Base-by-base conservation (phyloP, 2,329 filamentous ascomycete genomes). In the Pseudogymnoascus sp. region DNA sequence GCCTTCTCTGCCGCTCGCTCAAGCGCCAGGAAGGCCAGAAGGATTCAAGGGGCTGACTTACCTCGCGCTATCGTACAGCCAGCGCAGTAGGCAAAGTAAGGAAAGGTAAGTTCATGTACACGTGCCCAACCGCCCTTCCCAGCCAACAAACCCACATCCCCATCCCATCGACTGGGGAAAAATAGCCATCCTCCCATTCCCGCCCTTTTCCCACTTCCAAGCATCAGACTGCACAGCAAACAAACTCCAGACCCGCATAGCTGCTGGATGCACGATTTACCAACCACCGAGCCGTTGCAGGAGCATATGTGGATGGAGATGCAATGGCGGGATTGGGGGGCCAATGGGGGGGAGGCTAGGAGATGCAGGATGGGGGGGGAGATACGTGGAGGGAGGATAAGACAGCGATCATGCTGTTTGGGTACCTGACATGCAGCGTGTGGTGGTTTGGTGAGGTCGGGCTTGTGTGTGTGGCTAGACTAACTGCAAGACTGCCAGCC, bases 301-400 rank as follows among this genome's bases (percentile, higher is more conserved):
- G 10, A 45, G 11, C 31, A 21, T 45, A 21, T 47, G 21, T 14
- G 42, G 18, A 23, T 42, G 16, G 36, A 6, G 5, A 47, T 47
- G 42, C 21, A 23, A 14, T 14, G 21, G 47, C 14, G 47, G 47
- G 47, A 54, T 47, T 14, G 23, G 23, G 26, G 47, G 23, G 47
- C 23, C 47, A 54, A 54, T 54, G 47, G 45, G 6, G 6, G 12
- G n/a, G n/a, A 16, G n/a, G 47, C 47, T 8, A 57, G 11, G 26
- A 2, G 14, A 6, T 57, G 29, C n/a, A 34, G 8, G 51, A n/a
- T 34, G 26, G 26, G 5, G 29, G 6, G 10, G 26, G 6, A 8
- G 2, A 57, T 57, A 57, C 51, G 51, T 57, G 51, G 51, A 57
- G 51, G 26, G 51, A 57, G 51, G 51, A 57, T 57, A 57, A 57